Base-by-base conservation (phyloP, 805 yeast genomes). In the Spathaspora sp. region DNA sequence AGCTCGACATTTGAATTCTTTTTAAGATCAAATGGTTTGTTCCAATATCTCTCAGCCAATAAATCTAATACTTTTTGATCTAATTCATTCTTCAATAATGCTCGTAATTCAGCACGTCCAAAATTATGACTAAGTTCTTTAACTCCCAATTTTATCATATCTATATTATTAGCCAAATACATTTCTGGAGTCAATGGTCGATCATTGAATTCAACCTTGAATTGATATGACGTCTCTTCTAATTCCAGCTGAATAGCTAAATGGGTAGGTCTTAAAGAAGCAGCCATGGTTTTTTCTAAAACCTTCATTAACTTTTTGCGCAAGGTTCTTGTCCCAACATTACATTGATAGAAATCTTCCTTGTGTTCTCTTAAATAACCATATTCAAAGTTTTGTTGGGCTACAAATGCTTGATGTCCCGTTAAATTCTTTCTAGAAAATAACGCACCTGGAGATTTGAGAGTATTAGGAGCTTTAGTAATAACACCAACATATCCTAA, bases 401-500 rank as follows among this genome's bases (percentile, higher is more conserved):
- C 81, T 38, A 82, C 75, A 53, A 81, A 83, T 1, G 91, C 81
- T 61, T 83, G 85, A 42, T 80, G 77, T 0, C 87, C 82, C 2
- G 81, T 67, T 1, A 71, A 48, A 5, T 62, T 52, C 52, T 72
- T 73, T 55, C 86, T 74, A 17, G 70, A 60, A 67, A 85, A 85
- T 12, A 87, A 62, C 8, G 68, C 62, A 10, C 62, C 58, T 14
- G 56, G 26, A 16, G 53, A 52, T 8, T 51, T 53, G 18, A 54
- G 51, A 0, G 80, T 69, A 17, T 62, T 72, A 6, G 94, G 96
- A 0, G 88, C 79, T 57, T 83, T 87, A 1, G 97, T 89, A 17
- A 96, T 86, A n/a, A 96, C 98, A 52, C 99, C 99, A 18, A 94
- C 98, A 65, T 94, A 94, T 0, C 99, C 99, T 96, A 94, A 89